Base-by-base conservation (phyloP, 2,329 filamentous ascomycete species). In the Aspergillus viridinutans region DNA sequence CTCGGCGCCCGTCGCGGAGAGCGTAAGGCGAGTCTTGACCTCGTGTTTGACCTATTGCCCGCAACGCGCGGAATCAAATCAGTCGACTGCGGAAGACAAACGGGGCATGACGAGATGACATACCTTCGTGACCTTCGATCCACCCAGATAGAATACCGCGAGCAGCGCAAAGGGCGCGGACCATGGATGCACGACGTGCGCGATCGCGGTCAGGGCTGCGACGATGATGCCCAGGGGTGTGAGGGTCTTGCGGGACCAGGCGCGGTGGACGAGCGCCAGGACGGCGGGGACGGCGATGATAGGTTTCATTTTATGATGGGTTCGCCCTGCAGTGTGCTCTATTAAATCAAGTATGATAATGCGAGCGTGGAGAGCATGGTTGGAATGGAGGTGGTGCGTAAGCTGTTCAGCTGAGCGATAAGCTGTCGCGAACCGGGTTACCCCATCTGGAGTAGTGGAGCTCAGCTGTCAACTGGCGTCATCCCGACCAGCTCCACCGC, bases 151-250 rank as follows among this genome's bases (percentile, higher is more conserved):
- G 78, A 97, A 97, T 38, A 92, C 83, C 51, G 84, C 83, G 1
- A 97, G 81, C 10, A 97, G 81, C 28, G 83, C 83, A 76, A 97
- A 95, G n/a, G 91, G 92, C n/a, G 92, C 79, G 58, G 90, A 90
- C 88, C 91, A 97, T 3, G 93, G 93, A 74, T 97, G 92, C n/a
- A 92, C 77, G 17, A 92, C 91, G 73, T 99, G 94, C 10, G 89
- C 84, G 49, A 83, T 73, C 3, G 91, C 92, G 3, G 92, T 96
- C 47, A 88, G 67, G 4, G 81, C 79, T 3, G 93, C 93, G 12
- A 84, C 83, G 40, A 88, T 64, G 64, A 96, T 84, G 59, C 92
- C 93, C 6, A 81, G 76, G 0, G 88, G 84, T 0, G 93, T 97
- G 42, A 99, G 82, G 25, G 88, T 92, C 55, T 90, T 88, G 65